Evolutionary conservation across 805 yeast species (phyloP).

Genomic region (Ogataea wickerhamii): DNA sequence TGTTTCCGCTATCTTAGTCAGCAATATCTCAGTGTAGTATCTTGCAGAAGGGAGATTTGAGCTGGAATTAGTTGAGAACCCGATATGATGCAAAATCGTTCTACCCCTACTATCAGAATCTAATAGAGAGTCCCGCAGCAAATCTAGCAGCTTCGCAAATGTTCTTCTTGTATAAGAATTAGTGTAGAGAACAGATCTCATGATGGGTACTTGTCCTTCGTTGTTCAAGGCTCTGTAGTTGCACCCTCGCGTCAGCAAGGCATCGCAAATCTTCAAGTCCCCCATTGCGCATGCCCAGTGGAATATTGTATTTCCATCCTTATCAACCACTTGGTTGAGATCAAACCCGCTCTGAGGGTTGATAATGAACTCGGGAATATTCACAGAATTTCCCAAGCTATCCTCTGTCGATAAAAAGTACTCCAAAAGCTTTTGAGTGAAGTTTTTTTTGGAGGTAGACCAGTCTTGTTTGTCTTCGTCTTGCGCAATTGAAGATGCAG

Average conservation of each 20-base stretch:
- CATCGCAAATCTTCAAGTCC: constrained; percentile 68
- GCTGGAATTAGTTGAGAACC: constrained; percentile 60
- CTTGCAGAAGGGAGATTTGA: constrained; percentile 74
- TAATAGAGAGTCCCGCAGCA: constrained; percentile 72
- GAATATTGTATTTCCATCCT: constrained; percentile 89
- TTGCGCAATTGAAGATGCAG: background rate
- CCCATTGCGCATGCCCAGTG: constrained; percentile 99
- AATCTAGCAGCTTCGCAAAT: constrained; percentile 72
- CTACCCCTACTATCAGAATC: constrained; percentile 70
- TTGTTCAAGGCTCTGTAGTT: constrained; percentile 56
- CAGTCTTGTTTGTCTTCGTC: constrained; percentile 14
- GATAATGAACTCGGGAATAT: constrained; percentile 60
- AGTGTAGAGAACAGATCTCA: constrained; percentile 81
- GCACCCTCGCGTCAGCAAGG: constrained; percentile 74
- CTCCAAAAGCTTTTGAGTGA: constrained; percentile 45
- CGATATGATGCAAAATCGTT: constrained; percentile 84
- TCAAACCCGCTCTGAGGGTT: constrained; percentile 65
- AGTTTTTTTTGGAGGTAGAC: constrained; percentile 35
- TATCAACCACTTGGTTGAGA: constrained; percentile 79
- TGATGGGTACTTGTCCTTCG: constrained; percentile 82
- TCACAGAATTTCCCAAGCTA: constrained; percentile 29
- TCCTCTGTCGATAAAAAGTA: constrained; percentile 58
- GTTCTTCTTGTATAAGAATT: constrained; percentile 80
- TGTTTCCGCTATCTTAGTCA: constrained; percentile 65
- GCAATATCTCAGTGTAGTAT: constrained; percentile 73